Base-by-base conservation (phyloP, 768 basidiomycete species). In the Tricholoma saponaceum region DNA sequence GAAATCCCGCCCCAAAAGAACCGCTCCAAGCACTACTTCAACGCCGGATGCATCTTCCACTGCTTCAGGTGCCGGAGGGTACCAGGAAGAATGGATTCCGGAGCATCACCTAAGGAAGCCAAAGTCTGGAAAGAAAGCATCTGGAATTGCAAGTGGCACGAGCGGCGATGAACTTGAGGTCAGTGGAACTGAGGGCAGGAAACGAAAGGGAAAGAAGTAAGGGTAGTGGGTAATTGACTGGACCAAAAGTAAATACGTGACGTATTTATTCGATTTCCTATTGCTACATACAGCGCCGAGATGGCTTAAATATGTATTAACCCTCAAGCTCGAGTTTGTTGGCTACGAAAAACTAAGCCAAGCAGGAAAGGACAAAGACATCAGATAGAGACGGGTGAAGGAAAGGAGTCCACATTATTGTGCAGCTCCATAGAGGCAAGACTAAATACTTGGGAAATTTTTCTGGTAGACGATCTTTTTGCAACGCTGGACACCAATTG, bases 21-120 rank as follows among this genome's bases (percentile, higher is more conserved):
- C 74, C 23, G 66, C 74, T 1, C 62, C 79, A 20, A 58, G 73
- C 7, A 67, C 77, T 5, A 75, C 82, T 53, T 85, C 81, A 56
- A 71, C 83, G 4, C 82, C 87, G 8, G 79, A 81, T 35, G 79
- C 79, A 26, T 61, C 82, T 7, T 80, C 81, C 33, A 86, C 87
- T 6, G 85, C 86, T 30, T 83, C 83, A 22, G 83, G 85, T 33
- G 79, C 84, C 2, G 81, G 85, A 37, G 86, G 84, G 44, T 92
- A 93, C 63, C 84, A 90, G 65, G 89, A 93, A 67, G 92, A 94
- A 66, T 94, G 92, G 92, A 94, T 94, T 62, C 92, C 92, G n/a
- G 88, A 89, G 62, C 89, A 92, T 66, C 92, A 93, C 64, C 75
- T 92, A 59, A 88, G 83, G 76, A 89, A 89, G 70, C 57, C 72